Base-by-base conservation (phyloP, 352 stramenopile genomes). In the Globisporangium lucens region DNA sequence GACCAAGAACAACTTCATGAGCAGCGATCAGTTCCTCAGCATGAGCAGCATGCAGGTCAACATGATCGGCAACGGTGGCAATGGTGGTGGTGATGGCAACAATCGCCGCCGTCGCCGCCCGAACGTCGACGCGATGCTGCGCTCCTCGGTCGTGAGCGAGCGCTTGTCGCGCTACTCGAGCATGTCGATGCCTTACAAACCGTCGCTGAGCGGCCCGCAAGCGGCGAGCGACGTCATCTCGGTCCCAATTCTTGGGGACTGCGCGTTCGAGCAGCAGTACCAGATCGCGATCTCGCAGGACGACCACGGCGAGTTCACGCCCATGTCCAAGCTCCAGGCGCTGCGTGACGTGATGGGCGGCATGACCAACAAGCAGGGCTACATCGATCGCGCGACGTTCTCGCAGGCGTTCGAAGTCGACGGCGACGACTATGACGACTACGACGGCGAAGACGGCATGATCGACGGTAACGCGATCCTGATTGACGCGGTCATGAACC, bases 401-500 rank as follows among this genome's bases (percentile, higher is more conserved):
- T 89, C 82, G 8, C 76, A 90, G 55, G 76, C 82, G 5, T 92
- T 95, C 27, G 85, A 95, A 62, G 68, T 93, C 33, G 63, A 81
- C 17, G 73, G 65, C 35, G 69, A 78, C 57, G 78, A 89, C 3
- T 89, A 84, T 43, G 73, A 82, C n/a, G 76, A 80, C 15, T 90
- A 90, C 61, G 72, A 85, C 13, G 75, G 72, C 38, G 68, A 72
- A 52, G 70, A 84, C 29, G 83, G 81, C 36, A 70, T 75, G 62
- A 86, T 95, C 56, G 77, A 95, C 36, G 80, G 82, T 53, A 90
- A 91, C 52, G 85, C 87, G 46, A 87, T 93, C 55, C 69, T 95
- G 22, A 90, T 95, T 29, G 85, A 93, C 64, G 84, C 83, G n/a
- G 84, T 91, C 15, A 76, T 95, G 75, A 82, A 93, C 22, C 72